Percentiles rank a stretch among this genome's conserved stretches.
Evolutionary conservation across 2,329 filamentous ascomycete species (phyloP).

Genomic region (Rutstroemia sp.): DNA sequence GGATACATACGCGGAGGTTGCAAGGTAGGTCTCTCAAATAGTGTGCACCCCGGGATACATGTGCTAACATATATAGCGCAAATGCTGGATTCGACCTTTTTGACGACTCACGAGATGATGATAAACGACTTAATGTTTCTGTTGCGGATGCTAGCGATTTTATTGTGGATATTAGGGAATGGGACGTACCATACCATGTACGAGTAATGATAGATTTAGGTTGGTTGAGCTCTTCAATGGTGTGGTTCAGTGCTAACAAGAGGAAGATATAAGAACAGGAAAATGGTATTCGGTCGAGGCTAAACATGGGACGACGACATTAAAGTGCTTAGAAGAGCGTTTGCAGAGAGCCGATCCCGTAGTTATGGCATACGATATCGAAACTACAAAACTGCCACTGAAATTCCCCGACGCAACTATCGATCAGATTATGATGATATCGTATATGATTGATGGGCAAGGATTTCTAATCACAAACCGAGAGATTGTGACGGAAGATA

Average conservation of each 20-base stretch:
- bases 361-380: slow-evolving; percentile 99
- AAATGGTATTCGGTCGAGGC: slow-evolving; percentile 96
- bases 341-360: slow-evolving; percentile 89
- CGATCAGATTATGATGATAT: slow-evolving; percentile 99
- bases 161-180: slow-evolving; percentile 97
- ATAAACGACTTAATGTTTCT: slow-evolving; percentile 66
- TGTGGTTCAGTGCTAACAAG: slow-evolving; percentile 14
- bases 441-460: slow-evolving; percentile 99
- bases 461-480: slow-evolving; percentile 97
- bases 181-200: slow-evolving; percentile 98
- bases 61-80: slow-evolving; percentile 41
- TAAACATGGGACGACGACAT: slow-evolving; percentile 80
- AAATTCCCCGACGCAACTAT: slow-evolving; percentile 94
- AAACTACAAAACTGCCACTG: slow-evolving; percentile 89
- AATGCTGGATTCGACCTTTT: slow-evolving; percentile 90
- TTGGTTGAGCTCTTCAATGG: slow-evolving; percentile 27
- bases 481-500: slow-evolving; percentile 96
- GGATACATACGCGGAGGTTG: slow-evolving; percentile 97
- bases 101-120: slow-evolving; percentile 76
- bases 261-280: slow-evolving; percentile 83
- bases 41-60: background rate
- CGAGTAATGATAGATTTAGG: slow-evolving; percentile 94
- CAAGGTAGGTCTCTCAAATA: slow-evolving; percentile 51
- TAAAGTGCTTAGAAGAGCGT: slow-evolving; percentile 79
- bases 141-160: slow-evolving; percentile 90